Evolutionary conservation across 1,284 basidiomycete genomes (phyloP).

Genomic region (Hypsizygus ulmarius): DNA sequence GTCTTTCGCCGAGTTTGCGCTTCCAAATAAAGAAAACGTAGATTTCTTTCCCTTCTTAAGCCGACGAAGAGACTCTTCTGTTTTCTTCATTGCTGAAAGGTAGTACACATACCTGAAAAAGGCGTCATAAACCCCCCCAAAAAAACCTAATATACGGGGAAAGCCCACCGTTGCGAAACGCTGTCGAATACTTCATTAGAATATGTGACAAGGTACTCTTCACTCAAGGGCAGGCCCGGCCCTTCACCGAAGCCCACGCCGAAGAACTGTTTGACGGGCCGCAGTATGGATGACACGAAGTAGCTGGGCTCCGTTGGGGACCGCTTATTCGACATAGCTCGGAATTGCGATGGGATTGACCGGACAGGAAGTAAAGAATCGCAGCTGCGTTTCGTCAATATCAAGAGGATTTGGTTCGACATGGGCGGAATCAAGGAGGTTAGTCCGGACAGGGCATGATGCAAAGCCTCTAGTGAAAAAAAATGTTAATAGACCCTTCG

Average conservation of each 20-base stretch:
- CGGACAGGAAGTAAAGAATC: slow-evolving; percentile 86
- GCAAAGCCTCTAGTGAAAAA: slow-evolving; percentile 51
- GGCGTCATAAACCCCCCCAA: slow-evolving; percentile 4
- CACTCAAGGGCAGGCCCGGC: slow-evolving; percentile 55
- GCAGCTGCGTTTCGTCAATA: slow-evolving; percentile 76
- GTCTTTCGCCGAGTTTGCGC: slow-evolving; percentile 43
- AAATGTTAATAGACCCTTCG: neutral
- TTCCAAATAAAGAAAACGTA: slow-evolving; percentile 76
- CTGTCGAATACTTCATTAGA: slow-evolving; percentile 70
- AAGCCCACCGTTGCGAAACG: slow-evolving; percentile 62
- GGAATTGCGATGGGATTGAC: slow-evolving; percentile 84
- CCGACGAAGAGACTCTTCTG: slow-evolving; percentile 81
- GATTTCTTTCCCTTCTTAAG: slow-evolving; percentile 84
- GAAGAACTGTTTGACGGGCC: slow-evolving; percentile 81
- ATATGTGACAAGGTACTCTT: slow-evolving; percentile 52
- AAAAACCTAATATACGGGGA: neutral
- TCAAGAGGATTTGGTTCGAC: slow-evolving; percentile 63
- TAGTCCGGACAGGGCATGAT: slow-evolving; percentile 47
- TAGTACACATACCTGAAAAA: slow-evolving; percentile 59
- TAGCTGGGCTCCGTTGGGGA: slow-evolving; percentile 76
- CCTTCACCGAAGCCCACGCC: slow-evolving; percentile 54
- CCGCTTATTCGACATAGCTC: slow-evolving; percentile 75
- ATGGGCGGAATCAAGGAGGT: slow-evolving; percentile 51
- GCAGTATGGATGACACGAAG: slow-evolving; percentile 80
- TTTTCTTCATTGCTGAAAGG: slow-evolving; percentile 83